Conservation (phyloP, 306 rosid genomes). For the Delonix regia region DNA sequence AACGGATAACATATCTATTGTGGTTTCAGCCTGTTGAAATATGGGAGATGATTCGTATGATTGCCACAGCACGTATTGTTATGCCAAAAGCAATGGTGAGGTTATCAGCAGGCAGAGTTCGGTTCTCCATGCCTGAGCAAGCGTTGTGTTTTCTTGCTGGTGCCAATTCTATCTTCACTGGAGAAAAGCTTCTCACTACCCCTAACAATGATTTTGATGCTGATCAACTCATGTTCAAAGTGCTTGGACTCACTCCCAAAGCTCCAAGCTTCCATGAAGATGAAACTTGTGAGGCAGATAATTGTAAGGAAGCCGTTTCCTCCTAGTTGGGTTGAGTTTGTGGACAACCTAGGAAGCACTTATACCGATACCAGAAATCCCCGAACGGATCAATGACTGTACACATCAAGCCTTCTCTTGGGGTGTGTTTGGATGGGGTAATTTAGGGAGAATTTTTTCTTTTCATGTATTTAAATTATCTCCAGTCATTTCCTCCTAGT, state of each 20-base stretch:
- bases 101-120: constrained; percentile 91
- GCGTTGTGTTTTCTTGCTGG: constrained; percentile 94
- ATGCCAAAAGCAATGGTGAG: constrained; percentile 99
- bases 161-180: constrained; percentile 95
- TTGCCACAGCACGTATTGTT: constrained; percentile 81
- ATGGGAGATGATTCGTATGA: constrained; percentile 99
- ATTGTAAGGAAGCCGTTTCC: constrained; percentile 47
- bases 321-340: constrained; percentile 34
- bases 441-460: neutral
- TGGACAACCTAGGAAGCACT: neutral
- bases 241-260: constrained; percentile 56
- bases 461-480: neutral
- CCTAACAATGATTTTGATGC: constrained; percentile 93
- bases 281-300: constrained; percentile 36
- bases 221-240: constrained; percentile 70
- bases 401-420: neutral
- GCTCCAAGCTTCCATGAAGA: constrained; percentile 43
- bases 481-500: constrained; percentile 42
- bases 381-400: neutral
- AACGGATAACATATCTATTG: constrained; percentile 1
- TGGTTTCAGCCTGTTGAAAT: constrained; percentile 88
- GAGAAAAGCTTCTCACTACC: constrained; percentile 93
- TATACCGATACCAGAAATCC: neutral
- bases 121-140: constrained; percentile 94
- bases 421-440: neutral